Conservation (phyloP, 192 early-diverging fungal genomes). For the Backusella circina region DNA sequence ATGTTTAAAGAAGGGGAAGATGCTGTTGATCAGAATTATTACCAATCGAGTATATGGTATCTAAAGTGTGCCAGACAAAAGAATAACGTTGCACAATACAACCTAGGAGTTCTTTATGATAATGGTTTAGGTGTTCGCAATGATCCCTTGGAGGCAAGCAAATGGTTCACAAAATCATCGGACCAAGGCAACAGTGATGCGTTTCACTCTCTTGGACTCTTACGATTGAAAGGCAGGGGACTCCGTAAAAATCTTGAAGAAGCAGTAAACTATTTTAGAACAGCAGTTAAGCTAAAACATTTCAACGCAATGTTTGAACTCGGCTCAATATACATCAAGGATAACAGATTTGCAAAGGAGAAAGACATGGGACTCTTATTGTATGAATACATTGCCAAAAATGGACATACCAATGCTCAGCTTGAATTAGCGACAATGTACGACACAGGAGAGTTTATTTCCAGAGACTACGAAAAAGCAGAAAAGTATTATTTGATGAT, state of each 20-base stretch:
- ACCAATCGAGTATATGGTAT: neutral
- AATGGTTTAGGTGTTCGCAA: neutral
- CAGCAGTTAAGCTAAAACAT: neutral
- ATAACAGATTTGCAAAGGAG: neutral
- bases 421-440: too few species aligned
- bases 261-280: neutral
- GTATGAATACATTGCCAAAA: too few species aligned
- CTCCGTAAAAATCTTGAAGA: neutral
- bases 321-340: neutral
- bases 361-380: too few species aligned
- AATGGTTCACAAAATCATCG: neutral
- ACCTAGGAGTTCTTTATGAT: neutral
- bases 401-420: too few species aligned
- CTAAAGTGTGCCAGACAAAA: neutral
- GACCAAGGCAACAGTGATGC: neutral
- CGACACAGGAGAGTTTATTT: too few species aligned
- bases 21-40: neutral
- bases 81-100: neutral
- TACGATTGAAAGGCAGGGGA: neutral
- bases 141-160: neutral
- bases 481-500: too few species aligned
- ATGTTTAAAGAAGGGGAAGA: neutral
- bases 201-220: neutral
- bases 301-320: neutral
- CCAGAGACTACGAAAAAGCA: too few species aligned